Evolutionary conservation across 1,139 yeast species (phyloP).

Genomic region (Kodamaea derodonti): DNA sequence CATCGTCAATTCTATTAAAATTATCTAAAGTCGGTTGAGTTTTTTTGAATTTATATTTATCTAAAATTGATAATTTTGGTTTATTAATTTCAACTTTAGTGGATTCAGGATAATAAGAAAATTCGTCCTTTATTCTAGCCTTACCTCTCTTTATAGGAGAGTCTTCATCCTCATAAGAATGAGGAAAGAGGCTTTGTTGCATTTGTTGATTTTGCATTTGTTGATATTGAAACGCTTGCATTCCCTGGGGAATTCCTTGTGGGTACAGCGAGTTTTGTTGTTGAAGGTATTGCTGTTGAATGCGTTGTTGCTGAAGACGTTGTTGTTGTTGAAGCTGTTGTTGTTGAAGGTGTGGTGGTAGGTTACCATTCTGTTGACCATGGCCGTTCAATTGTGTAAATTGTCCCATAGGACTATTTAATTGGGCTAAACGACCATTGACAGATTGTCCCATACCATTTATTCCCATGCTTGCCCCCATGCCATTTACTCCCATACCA

Average conservation of each 20-base stretch:
- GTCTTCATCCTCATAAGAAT: constrained; percentile 22
- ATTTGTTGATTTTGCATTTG: not conserved
- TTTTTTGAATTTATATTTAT: constrained; percentile 40
- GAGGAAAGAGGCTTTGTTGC: not conserved
- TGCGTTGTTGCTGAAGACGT: constrained; percentile 1
- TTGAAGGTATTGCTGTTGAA: constrained; percentile 4
- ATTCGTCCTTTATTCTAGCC: constrained; percentile 23
- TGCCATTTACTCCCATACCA: too few species aligned
- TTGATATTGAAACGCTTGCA: not conserved
- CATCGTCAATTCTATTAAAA: constrained; percentile 14
- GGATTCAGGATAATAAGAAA: constrained; percentile 18
- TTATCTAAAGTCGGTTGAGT: constrained; percentile 22
- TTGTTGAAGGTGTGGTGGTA: not conserved
- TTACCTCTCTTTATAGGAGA: constrained; percentile 37
- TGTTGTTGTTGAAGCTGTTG: not conserved
- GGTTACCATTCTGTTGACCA: not conserved
- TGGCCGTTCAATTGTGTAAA: not conserved
- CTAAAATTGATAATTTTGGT: constrained; percentile 52
- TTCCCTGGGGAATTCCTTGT: not conserved
- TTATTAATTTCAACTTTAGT: constrained; percentile 58
- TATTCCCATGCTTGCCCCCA: too few species aligned
- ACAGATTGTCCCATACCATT: too few species aligned
- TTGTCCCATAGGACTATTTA: constrained; percentile 5
- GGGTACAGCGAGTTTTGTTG: not conserved
- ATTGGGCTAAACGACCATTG: constrained; percentile 13